Evolutionary conservation across 108 stramenopile genomes (phyloP).

Genomic region (Mediolabrus comicus): DNA sequence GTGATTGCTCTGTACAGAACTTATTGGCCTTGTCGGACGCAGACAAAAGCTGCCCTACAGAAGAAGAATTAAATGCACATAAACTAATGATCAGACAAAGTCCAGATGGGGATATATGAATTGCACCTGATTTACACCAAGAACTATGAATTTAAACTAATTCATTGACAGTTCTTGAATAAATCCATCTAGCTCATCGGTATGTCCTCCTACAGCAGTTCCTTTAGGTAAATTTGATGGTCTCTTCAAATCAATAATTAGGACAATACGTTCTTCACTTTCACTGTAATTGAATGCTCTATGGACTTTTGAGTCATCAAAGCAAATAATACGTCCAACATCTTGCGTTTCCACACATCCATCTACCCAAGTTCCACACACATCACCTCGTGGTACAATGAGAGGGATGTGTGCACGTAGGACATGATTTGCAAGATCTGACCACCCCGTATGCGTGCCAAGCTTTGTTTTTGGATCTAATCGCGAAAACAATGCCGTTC

Average conservation of each 20-base stretch:
- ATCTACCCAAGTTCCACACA: conserved; percentile 96
- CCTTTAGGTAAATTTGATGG: conserved; percentile 78
- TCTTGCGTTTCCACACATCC: conserved; percentile 87
- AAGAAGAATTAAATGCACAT: too few species aligned
- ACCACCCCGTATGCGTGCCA: conserved; percentile 94
- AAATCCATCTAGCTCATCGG: conserved; percentile 91
- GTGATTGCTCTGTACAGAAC: too few species aligned
- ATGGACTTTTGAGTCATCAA: conserved; percentile 96
- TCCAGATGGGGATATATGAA: too few species aligned
- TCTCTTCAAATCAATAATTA: conserved; percentile 92
- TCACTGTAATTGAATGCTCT: conserved; percentile 89
- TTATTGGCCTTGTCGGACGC: too few species aligned
- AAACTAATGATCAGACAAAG: too few species aligned
- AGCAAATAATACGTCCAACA: conserved; percentile 78
- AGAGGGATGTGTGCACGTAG: conserved; percentile 91
- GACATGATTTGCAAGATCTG: conserved; percentile 95
- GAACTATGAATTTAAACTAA: not conserved
- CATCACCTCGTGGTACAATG: conserved; percentile 66
- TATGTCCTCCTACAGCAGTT: conserved; percentile 89
- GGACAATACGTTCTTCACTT: conserved; percentile 73
- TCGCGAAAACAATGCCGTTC: conserved; percentile 93
- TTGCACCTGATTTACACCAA: too few species aligned
- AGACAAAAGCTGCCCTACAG: too few species aligned
- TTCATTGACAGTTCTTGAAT: conserved; percentile 55
- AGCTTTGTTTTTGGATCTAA: conserved; percentile 84